A percentile compares a stretch with the other conserved stretches of the same genome.
These are phyloP conservation scores for Paecilomyces dactylethromorphus DNA, from an alignment of 2,329 filamentous ascomycete genomes.

Conservation along the genomic window DNA sequence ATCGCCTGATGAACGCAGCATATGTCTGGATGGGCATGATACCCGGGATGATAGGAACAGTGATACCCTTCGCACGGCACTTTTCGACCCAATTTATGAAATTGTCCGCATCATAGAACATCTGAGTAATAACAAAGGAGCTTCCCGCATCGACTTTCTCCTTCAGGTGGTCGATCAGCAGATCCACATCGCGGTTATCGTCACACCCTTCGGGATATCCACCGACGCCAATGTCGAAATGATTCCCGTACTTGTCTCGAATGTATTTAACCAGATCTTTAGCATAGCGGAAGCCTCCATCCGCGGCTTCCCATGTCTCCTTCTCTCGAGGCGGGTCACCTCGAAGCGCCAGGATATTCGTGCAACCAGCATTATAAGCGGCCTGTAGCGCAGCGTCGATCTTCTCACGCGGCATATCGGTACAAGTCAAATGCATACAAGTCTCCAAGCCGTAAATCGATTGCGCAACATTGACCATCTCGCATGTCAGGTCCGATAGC, in stretches of 20 bases:
- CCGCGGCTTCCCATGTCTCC: slow-evolving; percentile 84
- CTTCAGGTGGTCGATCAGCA: slow-evolving; percentile 85
- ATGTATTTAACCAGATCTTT: slow-evolving; percentile 86
- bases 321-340: slow-evolving; percentile 91
- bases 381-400: slow-evolving; percentile 81
- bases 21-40: slow-evolving; percentile 96
- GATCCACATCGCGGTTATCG: slow-evolving; percentile 80
- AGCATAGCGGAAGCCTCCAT: slow-evolving; percentile 85
- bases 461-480: slow-evolving; percentile 96
- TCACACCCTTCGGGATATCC: slow-evolving; percentile 95
- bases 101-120: slow-evolving; percentile 98
- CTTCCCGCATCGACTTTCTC: slow-evolving; percentile 94
- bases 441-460: slow-evolving; percentile 94
- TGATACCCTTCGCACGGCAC: slow-evolving; percentile 78
- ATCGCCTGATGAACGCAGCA: slow-evolving; percentile 81
- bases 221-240: slow-evolving; percentile 96
- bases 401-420: slow-evolving; percentile 90
- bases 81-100: slow-evolving; percentile 87
- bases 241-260: slow-evolving; percentile 68
- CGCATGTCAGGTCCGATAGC: slow-evolving; percentile 84
- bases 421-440: slow-evolving; percentile 98
- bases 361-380: slow-evolving; percentile 92
- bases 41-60: slow-evolving; percentile 73
- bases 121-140: slow-evolving; percentile 93
- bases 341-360: slow-evolving; percentile 89